These are phyloP conservation scores for Smallanthus sonchifolius DNA, from an alignment of 129 eudicot genomes.

Conservation along the genomic window DNA sequence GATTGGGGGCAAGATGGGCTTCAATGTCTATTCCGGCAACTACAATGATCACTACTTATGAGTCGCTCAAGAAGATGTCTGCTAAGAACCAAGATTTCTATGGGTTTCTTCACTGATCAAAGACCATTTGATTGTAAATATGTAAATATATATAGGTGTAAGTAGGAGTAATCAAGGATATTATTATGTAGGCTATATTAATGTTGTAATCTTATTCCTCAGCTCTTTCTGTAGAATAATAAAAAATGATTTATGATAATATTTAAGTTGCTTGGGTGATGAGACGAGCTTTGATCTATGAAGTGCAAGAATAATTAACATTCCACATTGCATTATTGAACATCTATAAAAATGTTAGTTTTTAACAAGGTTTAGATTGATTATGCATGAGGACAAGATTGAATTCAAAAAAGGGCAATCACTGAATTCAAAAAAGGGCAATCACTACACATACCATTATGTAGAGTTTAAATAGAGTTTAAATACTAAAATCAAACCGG, in stretches of 20 bases:
- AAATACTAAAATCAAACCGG: too few species aligned
- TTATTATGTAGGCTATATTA: not conserved
- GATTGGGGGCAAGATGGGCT: conserved; percentile 87
- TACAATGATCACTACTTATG: conserved; percentile 86
- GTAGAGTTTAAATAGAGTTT: too few species aligned
- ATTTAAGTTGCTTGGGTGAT: not conserved
- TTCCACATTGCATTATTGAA: not conserved
- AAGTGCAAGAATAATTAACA: not conserved
- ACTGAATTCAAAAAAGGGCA: too few species aligned
- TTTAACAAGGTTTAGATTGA: not conserved
- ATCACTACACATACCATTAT: not conserved
- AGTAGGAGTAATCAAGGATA: not conserved
- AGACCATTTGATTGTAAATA: conserved; percentile 8
- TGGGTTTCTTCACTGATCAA: not conserved
- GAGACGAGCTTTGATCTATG: not conserved
- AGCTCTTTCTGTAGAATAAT: not conserved
- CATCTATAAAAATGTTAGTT: not conserved
- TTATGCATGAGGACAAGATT: not conserved
- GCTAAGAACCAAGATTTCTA: conserved; percentile 44
- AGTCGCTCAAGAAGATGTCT: conserved; percentile 72
- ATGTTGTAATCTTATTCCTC: not conserved
- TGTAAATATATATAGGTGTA: not conserved
- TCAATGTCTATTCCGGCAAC: conserved; percentile 85
- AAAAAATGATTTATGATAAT: not conserved
- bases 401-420: not conserved